Conservation (phyloP, 306 rosid genomes). For the Acacia acuminata region DNA sequence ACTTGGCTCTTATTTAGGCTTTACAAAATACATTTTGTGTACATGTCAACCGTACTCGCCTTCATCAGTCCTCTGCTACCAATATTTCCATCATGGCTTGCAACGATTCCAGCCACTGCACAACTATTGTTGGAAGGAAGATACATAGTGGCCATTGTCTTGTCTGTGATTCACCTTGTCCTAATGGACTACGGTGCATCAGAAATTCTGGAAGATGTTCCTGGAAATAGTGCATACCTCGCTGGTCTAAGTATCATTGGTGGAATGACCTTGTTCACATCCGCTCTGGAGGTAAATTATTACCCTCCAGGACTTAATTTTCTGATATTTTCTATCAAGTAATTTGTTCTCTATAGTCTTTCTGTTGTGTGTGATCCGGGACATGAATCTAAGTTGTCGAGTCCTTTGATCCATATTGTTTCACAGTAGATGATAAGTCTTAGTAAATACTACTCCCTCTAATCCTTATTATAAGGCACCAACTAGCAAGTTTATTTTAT, state of each 20-base stretch:
- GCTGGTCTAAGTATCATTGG: slow-evolving; percentile 95
- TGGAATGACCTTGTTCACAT: slow-evolving; percentile 93
- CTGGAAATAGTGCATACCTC: slow-evolving; percentile 89
- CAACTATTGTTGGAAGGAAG: slow-evolving; percentile 84
- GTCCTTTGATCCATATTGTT: slow-evolving; percentile 1
- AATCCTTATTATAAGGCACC: too few species aligned
- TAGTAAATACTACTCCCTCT: neutral
- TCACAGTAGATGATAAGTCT: neutral
- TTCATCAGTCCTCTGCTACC: slow-evolving; percentile 82
- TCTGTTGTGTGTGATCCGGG: slow-evolving; percentile 24
- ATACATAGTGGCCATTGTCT: slow-evolving; percentile 58
- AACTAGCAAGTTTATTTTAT: too few species aligned
- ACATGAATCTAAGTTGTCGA: neutral
- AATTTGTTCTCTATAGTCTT: neutral
- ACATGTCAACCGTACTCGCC: slow-evolving; percentile 86
- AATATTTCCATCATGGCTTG: slow-evolving; percentile 78
- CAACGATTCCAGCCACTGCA: slow-evolving; percentile 80
- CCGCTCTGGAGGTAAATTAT: slow-evolving; percentile 77
- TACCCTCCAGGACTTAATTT: slow-evolving; percentile 20
- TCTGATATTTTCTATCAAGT: neutral
- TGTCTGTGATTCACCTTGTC: slow-evolving; percentile 68
- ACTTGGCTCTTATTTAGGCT: slow-evolving; percentile 91
- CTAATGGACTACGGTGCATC: slow-evolving; percentile 81
- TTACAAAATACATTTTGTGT: slow-evolving; percentile 79
- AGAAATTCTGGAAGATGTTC: slow-evolving; percentile 86